phyloP scores from a whole-genome alignment of 2,329 filamentous ascomycete genomes.

The Sclerotiophoma versabilis region DNA sequence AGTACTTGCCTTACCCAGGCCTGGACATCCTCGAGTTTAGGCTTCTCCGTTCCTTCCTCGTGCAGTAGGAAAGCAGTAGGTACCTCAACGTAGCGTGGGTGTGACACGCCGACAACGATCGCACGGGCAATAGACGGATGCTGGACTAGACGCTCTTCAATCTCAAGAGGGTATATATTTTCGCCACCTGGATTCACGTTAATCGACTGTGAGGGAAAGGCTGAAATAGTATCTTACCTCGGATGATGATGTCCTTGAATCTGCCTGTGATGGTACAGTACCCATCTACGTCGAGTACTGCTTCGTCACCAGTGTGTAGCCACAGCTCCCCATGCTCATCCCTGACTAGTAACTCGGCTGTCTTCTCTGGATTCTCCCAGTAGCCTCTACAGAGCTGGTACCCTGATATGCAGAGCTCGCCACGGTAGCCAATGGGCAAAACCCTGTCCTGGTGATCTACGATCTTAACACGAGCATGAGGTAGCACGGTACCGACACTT shows the following conservation, averaged over 20 bases:
- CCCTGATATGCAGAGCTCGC: conserved; percentile 79
- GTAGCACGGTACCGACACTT: conserved; percentile 78
- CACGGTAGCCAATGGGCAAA: conserved; percentile 71
- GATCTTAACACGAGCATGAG: conserved; percentile 77
- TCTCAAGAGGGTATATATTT: conserved; percentile 70
- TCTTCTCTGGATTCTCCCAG: conserved; percentile 75
- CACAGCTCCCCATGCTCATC: conserved; percentile 63
- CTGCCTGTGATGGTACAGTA: conserved; percentile 76
- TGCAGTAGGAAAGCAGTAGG: conserved; percentile 68
- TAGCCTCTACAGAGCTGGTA: conserved; percentile 75
- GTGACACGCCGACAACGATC: conserved; percentile 73
- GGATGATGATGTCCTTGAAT: conserved; percentile 82
- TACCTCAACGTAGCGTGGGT: conserved; percentile 76
- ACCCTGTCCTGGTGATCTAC: conserved; percentile 71
- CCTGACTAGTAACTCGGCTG: conserved; percentile 72
- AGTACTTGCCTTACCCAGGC: conserved; percentile 49
- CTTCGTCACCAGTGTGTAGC: conserved; percentile 51
- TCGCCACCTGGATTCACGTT: conserved; percentile 41
- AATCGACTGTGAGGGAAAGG: not conserved
- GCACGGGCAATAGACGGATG: conserved; percentile 70
- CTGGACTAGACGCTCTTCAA: conserved; percentile 73
- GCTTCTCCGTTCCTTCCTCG: conserved; percentile 33
- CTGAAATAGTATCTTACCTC: conserved; percentile 54
- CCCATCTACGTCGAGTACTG: conserved; percentile 52
- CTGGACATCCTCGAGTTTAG: conserved; percentile 44